These are phyloP conservation scores for Dactylellina drechsleri DNA, from an alignment of 2,329 filamentous ascomycete species.

Conservation along the genomic window DNA sequence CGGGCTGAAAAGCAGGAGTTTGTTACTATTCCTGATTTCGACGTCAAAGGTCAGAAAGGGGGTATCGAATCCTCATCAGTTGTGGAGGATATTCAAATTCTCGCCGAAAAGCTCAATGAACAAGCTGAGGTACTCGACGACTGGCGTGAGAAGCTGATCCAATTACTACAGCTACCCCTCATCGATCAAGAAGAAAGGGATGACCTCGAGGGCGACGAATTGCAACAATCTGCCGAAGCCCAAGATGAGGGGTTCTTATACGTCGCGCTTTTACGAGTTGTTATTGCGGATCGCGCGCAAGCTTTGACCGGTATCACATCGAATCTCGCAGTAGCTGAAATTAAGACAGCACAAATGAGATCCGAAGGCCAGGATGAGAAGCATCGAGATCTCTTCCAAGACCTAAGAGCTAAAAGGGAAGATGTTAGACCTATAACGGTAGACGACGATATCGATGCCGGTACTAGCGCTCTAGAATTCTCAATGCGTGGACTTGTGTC, in stretches of 20 bases:
- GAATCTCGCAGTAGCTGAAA: constrained; percentile 77
- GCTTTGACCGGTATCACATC: constrained; percentile 82
- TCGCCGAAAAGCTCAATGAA: constrained; percentile 73
- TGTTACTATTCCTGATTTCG: constrained; percentile 72
- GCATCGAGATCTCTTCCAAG: constrained; percentile 72
- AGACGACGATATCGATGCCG: constrained; percentile 24
- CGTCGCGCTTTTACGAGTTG: constrained; percentile 78
- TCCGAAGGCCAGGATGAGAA: constrained; percentile 75
- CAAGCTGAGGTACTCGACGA: constrained; percentile 77
- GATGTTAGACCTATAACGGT: constrained; percentile 62
- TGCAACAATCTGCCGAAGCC: constrained; percentile 83
- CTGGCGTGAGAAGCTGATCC: constrained; percentile 78
- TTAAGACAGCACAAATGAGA: constrained; percentile 67
- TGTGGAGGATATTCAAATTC: constrained; percentile 72
- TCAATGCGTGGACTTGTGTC: constrained; percentile 71
- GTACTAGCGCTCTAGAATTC: constrained; percentile 42
- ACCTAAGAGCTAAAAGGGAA: constrained; percentile 65
- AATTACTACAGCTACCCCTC: constrained; percentile 69
- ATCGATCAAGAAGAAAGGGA: constrained; percentile 82
- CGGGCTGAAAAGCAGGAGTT: constrained; percentile 69
- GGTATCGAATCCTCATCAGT: constrained; percentile 79
- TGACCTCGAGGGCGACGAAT: constrained; percentile 87
- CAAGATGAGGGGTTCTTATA: constrained; percentile 92
- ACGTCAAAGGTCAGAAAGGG: constrained; percentile 66
- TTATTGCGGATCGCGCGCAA: constrained; percentile 80